These are phyloP conservation scores for Solanum hybrid DNA, from an alignment of 305 asterid genomes.

Conservation along the genomic window DNA sequence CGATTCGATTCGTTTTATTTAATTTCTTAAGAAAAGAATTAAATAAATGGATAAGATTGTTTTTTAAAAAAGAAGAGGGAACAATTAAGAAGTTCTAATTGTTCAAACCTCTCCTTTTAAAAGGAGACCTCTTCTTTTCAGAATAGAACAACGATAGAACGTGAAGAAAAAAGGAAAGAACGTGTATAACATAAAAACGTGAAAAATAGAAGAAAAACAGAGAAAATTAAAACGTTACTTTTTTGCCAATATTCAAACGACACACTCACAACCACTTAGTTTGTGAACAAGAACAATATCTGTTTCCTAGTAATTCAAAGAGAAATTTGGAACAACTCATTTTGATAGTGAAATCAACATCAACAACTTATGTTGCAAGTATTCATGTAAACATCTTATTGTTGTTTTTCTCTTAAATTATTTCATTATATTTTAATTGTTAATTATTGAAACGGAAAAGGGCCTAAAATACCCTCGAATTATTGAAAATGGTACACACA, in stretches of 20 bases:
- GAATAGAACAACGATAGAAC: too few species aligned
- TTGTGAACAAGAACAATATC: too few species aligned
- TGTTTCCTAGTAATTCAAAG: not conserved
- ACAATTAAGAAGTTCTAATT: too few species aligned
- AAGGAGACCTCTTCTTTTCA: not conserved
- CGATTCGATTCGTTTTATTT: not conserved
- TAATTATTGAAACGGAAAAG: too few species aligned
- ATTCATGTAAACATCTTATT: not conserved
- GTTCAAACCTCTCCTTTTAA: not conserved
- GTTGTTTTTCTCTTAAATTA: not conserved
- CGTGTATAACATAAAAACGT: not conserved
- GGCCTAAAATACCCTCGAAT: too few species aligned
- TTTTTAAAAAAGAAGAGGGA: not conserved
- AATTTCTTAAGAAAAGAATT: not conserved
- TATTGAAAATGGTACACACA: too few species aligned
- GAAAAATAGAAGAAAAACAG: not conserved
- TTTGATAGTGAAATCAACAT: not conserved
- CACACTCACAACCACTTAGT: not conserved
- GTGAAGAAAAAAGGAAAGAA: not conserved
- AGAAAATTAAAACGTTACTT: too few species aligned
- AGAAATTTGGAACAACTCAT: not conserved
- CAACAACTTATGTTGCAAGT: not conserved
- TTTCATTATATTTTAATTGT: too few species aligned
- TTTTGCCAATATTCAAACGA: not conserved
- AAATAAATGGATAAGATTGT: too few species aligned